Evolutionary conservation across 2,329 filamentous ascomycete species (phyloP).

Genomic region (Colletotrichum sidae): DNA sequence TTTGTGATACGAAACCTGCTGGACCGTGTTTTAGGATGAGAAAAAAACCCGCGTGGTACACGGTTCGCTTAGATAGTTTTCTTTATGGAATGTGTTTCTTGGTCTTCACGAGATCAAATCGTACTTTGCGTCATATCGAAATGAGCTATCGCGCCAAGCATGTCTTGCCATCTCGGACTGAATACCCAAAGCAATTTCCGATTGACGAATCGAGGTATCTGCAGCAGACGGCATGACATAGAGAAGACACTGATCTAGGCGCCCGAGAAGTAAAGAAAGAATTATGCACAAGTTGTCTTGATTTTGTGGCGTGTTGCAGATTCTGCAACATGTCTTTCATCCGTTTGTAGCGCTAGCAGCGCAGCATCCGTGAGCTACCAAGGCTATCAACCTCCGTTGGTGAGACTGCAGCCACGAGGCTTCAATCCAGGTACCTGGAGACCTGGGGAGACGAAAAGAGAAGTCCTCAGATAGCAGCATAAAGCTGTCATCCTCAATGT

Average conservation of each 20-base stretch:
- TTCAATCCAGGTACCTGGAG: no score
- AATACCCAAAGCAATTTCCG: no score
- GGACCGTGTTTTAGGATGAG: conserved; percentile 3
- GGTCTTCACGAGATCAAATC: no score
- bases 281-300: conserved; percentile 25
- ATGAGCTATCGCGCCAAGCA: conserved; percentile 7
- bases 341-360: conserved; percentile 24
- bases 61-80: neutral
- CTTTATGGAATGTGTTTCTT: neutral
- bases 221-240: neutral
- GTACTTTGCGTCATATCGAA: neutral
- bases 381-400: neutral
- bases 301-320: conserved; percentile 34
- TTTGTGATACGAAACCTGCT: conserved; percentile 22
- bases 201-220: no score
- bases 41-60: neutral
- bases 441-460: no score
- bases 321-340: conserved; percentile 35
- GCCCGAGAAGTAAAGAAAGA: conserved; percentile 6
- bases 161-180: no score
- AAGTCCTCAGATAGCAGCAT: no score
- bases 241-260: no score
- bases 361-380: conserved; percentile 14
- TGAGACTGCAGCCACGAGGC: no score
- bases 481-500: no score